Percentiles rank a stretch among this genome's conserved stretches.
Conservation (phyloP, 2,329 filamentous ascomycete species). For the Fusarium goolgardi region DNA sequence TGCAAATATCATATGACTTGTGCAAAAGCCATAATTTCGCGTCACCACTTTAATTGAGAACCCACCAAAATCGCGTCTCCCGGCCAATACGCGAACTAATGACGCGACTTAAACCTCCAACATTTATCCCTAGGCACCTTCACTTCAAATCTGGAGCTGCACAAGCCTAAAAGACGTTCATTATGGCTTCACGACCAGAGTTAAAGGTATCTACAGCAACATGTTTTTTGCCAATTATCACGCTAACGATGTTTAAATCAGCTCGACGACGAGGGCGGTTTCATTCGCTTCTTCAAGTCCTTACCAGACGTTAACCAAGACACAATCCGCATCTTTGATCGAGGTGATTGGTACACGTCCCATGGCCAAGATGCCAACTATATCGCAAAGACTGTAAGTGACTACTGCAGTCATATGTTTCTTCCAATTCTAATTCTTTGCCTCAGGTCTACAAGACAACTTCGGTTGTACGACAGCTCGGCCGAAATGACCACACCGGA, state of each 20-base stretch:
- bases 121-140: slow-evolving; percentile 15
- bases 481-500: slow-evolving; percentile 83
- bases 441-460: slow-evolving; percentile 93
- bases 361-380: slow-evolving; percentile 87
- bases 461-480: slow-evolving; percentile 90
- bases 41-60: slow-evolving; percentile 44
- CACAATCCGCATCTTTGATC: slow-evolving; percentile 90
- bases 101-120: slow-evolving; percentile 40
- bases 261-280: slow-evolving; percentile 97
- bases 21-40: slow-evolving; percentile 31
- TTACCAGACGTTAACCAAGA: slow-evolving; percentile 77
- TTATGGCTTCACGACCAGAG: slow-evolving; percentile 78
- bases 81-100: slow-evolving; percentile 35
- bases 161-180: slow-evolving; percentile 42
- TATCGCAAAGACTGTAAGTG: slow-evolving; percentile 76
- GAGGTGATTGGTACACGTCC: slow-evolving; percentile 96
- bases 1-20: background rate
- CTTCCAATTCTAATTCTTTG: slow-evolving; percentile 12
- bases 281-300: slow-evolving; percentile 96
- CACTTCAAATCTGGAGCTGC: slow-evolving; percentile 19
- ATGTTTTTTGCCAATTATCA: background rate
- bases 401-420: background rate
- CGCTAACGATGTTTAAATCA: slow-evolving; percentile 50
- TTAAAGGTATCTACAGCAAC: slow-evolving; percentile 66
- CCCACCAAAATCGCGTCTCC: slow-evolving; percentile 47